Conservation (phyloP, 805 yeast species). For the Saccharomycopsis malanga region DNA sequence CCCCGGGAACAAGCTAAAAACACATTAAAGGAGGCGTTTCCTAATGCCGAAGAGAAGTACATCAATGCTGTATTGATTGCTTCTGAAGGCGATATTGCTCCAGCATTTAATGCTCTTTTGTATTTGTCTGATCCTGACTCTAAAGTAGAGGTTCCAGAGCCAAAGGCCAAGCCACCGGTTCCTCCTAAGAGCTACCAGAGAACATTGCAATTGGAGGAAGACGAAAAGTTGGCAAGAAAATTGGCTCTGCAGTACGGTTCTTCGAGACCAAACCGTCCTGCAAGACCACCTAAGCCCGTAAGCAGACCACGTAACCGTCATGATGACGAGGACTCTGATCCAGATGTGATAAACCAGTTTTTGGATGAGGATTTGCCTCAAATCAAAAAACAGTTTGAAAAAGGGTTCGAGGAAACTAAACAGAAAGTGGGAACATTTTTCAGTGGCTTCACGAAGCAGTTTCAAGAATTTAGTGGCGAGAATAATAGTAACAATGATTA, state of each 20-base stretch:
- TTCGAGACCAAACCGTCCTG: constrained; percentile 23
- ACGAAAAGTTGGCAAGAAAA: constrained; percentile 75
- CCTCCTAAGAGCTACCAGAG: constrained; percentile 29
- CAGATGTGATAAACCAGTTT: constrained; percentile 37
- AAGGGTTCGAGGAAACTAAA: constrained; percentile 77
- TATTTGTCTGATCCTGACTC: constrained; percentile 68
- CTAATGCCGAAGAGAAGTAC: constrained; percentile 61
- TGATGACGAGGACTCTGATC: constrained; percentile 7
- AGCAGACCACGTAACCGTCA: background rate
- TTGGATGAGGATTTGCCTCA: constrained; percentile 50
- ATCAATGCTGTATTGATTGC: constrained; percentile 81
- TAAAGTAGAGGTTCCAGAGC: constrained; percentile 25
- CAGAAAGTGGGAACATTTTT: constrained; percentile 75
- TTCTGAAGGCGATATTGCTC: constrained; percentile 69
- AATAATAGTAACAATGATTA: constrained; percentile 18
- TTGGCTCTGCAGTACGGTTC: constrained; percentile 54
- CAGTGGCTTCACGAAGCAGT: constrained; percentile 52
- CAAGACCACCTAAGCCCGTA: constrained; percentile 10
- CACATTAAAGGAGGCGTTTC: constrained; percentile 81
- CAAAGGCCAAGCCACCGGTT: constrained; percentile 26
- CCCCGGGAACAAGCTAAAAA: constrained; percentile 47
- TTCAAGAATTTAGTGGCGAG: constrained; percentile 35
- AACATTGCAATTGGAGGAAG: constrained; percentile 48
- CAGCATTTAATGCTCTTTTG: constrained; percentile 83
- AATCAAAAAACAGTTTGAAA: constrained; percentile 58